phyloP scores from a whole-genome alignment of 306 rosid species.

The Cucumis cinereus region DNA sequence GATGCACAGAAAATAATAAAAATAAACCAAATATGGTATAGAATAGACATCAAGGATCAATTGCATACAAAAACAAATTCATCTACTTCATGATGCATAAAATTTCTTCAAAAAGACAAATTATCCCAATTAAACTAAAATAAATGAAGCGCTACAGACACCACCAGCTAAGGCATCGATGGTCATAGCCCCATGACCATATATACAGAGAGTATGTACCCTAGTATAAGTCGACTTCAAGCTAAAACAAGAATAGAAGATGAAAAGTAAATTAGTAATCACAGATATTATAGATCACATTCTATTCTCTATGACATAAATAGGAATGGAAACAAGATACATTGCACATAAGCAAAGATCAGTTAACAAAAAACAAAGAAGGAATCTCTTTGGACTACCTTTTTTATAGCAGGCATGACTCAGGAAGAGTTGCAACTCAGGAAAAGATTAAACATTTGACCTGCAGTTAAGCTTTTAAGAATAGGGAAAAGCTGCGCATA shows the following conservation, averaged over 20 bases:
- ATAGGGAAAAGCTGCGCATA: neutral
- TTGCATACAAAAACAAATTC: neutral
- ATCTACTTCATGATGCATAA: neutral
- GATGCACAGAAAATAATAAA: neutral
- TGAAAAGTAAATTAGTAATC: neutral
- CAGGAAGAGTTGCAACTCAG: neutral
- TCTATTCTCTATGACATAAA: neutral
- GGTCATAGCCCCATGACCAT: neutral
- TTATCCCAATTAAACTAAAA: neutral
- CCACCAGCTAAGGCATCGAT: neutral
- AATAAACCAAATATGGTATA: neutral
- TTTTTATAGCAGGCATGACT: constrained; percentile 10
- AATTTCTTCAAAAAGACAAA: neutral
- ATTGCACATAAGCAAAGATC: neutral
- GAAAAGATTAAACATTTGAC: neutral
- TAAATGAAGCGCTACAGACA: neutral
- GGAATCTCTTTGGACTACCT: neutral
- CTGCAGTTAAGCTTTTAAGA: neutral
- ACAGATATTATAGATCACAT: neutral
- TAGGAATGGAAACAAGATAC: neutral
- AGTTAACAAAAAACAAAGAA: neutral
- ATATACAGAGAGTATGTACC: neutral
- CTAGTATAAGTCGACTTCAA: neutral
- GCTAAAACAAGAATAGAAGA: neutral
- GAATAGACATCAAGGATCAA: neutral